phyloP scores from a whole-genome alignment of 768 basidiomycete species.

The Termitomyces sp. region DNA sequence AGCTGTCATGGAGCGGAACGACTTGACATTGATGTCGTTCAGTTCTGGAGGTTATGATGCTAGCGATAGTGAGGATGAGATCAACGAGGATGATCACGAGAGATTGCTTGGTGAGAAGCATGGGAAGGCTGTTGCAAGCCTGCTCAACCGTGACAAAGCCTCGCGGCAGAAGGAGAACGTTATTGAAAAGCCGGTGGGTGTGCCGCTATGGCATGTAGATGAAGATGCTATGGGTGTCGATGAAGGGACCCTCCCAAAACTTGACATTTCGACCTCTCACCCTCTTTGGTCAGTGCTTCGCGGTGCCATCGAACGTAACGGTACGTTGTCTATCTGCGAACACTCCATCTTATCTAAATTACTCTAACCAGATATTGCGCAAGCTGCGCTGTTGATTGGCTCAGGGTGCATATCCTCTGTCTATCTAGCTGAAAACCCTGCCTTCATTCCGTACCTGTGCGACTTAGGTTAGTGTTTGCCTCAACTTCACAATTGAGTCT shows the following conservation, averaged over 20 bases:
- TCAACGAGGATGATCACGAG: constrained; percentile 29
- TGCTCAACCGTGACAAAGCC: constrained; percentile 37
- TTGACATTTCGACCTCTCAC: constrained; percentile 15
- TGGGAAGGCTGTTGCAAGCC: constrained; percentile 37
- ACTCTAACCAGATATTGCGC: constrained; percentile 30
- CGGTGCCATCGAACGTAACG: constrained; percentile 20
- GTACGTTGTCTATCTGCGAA: constrained; percentile 22
- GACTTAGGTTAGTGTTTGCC: constrained; percentile 29
- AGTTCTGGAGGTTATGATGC: constrained; percentile 14
- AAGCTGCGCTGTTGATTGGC: constrained; percentile 34
- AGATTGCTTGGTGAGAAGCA: constrained; percentile 34
- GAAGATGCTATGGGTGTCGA: constrained; percentile 14
- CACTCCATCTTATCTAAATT: constrained; percentile 1
- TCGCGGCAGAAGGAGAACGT: constrained; percentile 20
- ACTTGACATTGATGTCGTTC: constrained; percentile 14
- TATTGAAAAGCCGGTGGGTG: constrained; percentile 21
- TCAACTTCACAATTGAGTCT: background rate
- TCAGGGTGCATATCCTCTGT: constrained; percentile 34
- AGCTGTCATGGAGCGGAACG: constrained; percentile 26
- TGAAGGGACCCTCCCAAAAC: constrained; percentile 3
- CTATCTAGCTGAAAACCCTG: constrained; percentile 21
- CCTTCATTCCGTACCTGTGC: constrained; percentile 35
- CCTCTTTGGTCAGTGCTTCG: constrained; percentile 27
- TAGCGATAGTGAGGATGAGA: constrained; percentile 17
- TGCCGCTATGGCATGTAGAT: constrained; percentile 24